Evolutionary conservation across 352 stramenopile genomes (phyloP).

Genomic region (Elongisporangium prolatum): DNA sequence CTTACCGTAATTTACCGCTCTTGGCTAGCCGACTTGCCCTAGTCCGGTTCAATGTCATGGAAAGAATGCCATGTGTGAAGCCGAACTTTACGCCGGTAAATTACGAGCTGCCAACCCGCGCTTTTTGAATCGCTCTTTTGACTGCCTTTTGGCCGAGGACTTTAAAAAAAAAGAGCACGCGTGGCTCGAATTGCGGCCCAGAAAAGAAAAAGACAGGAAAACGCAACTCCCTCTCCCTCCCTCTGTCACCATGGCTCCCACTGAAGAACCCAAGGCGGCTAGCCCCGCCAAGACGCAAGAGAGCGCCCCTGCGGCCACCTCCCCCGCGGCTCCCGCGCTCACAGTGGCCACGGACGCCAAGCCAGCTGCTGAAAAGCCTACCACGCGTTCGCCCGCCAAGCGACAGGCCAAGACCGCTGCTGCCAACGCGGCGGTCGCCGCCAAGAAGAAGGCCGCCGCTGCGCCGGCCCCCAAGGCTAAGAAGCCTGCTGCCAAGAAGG

Average conservation of each 20-base stretch:
- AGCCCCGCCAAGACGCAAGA: conserved; percentile 25
- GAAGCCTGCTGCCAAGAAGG: conserved; percentile 25
- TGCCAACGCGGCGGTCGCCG: conserved; percentile 17
- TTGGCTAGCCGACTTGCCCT: not conserved
- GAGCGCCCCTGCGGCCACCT: conserved; percentile 16
- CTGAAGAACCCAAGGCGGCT: conserved; percentile 52
- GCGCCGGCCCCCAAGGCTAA: conserved; percentile 16
- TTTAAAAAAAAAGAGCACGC: not conserved
- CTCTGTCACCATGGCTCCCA: conserved; percentile 20
- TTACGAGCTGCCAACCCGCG: not conserved
- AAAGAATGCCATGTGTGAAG: not conserved
- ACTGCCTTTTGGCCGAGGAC: not conserved
- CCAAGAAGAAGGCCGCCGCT: conserved; percentile 32
- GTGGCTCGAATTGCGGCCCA: not conserved
- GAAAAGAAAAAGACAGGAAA: conserved; percentile 8
- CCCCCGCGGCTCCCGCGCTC: conserved; percentile 8
- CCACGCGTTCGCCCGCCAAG: conserved; percentile 41
- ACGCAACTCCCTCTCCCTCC: conserved; percentile 6
- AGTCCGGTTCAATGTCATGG: not conserved
- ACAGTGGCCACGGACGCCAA: conserved; percentile 11
- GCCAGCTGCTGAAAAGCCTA: conserved; percentile 16
- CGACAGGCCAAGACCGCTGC: conserved; percentile 64
- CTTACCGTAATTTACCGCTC: not conserved
- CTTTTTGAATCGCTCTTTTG: conserved; percentile 1
- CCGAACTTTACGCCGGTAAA: not conserved